Evolutionary conservation across 768 basidiomycete genomes (phyloP).

Genomic region (Filobasidium floriforme): DNA sequence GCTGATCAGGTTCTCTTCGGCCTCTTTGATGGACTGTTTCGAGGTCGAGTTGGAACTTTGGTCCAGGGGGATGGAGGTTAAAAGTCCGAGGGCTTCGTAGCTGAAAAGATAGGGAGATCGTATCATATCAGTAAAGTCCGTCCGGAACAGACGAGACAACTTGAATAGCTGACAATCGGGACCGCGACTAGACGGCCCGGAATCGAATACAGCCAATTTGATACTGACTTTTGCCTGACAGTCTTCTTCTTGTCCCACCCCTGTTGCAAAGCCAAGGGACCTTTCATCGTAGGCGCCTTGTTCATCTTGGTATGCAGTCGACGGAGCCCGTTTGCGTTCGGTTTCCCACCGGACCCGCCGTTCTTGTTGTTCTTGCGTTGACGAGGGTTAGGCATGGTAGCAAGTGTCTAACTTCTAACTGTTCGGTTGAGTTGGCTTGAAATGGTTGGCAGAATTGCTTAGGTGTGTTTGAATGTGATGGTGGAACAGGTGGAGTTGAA

Average conservation of each 20-base stretch:
- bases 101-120: conserved; percentile 21
- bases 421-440: neutral
- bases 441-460: too few relatives aligned
- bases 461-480: too few relatives aligned
- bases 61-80: conserved; percentile 38
- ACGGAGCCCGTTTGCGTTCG: conserved; percentile 51
- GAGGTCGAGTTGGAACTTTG: conserved; percentile 5
- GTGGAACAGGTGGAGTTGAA: too few relatives aligned
- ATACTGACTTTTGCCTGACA: conserved; percentile 77
- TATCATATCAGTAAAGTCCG: neutral
- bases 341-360: conserved; percentile 64
- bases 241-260: conserved; percentile 84
- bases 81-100: conserved; percentile 42
- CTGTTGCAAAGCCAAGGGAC: conserved; percentile 70
- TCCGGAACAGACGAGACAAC: too few relatives aligned
- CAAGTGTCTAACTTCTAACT: neutral
- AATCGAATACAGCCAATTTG: too few relatives aligned
- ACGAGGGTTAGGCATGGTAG: conserved; percentile 80
- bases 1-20: conserved; percentile 32
- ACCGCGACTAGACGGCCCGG: too few relatives aligned
- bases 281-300: conserved; percentile 67
- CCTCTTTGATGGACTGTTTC: conserved; percentile 5
- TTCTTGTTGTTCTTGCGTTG: conserved; percentile 82
- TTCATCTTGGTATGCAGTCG: conserved; percentile 64
- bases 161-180: too few relatives aligned